phyloP scores from a whole-genome alignment of 108 stramenopile genomes.

The Cyclotella sp. region DNA sequence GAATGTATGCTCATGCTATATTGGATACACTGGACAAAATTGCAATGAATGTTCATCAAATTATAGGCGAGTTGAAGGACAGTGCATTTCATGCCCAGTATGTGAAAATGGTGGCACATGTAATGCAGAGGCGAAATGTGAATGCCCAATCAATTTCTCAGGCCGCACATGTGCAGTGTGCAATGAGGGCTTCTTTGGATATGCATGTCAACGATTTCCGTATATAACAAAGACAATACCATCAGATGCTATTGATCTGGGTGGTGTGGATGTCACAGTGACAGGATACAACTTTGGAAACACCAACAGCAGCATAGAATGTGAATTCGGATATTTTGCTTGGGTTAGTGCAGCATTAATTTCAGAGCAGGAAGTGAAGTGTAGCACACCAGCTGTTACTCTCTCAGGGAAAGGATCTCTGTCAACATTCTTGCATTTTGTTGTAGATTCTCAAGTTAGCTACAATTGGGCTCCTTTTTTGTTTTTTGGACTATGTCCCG shows the following conservation, averaged over 20 bases:
- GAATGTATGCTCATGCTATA: constrained; percentile 11
- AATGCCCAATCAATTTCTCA: constrained; percentile 13
- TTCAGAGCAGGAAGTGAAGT: constrained; percentile 13
- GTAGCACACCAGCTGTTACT: constrained; percentile 20
- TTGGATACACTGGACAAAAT: constrained; percentile 11
- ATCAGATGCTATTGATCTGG: constrained; percentile 30
- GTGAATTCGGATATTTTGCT: constrained; percentile 17
- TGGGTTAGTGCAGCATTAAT: constrained; percentile 9
- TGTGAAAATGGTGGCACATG: constrained; percentile 25
- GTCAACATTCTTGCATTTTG: constrained; percentile 11
- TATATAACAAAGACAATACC: constrained; percentile 19
- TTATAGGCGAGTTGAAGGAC: not conserved
- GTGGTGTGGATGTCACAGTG: constrained; percentile 13
- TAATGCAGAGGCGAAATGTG: constrained; percentile 12
- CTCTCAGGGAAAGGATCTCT: constrained; percentile 18
- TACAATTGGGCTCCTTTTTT: constrained; percentile 37
- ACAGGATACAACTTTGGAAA: constrained; percentile 28
- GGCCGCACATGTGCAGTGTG: constrained; percentile 10
- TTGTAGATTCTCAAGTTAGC: constrained; percentile 17
- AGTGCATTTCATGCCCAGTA: constrained; percentile 5
- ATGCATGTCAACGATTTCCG: constrained; percentile 14
- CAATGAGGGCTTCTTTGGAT: constrained; percentile 13
- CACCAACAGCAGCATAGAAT: constrained; percentile 13
- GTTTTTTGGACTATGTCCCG: constrained; percentile 35
- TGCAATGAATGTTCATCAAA: constrained; percentile 12